Evolutionary conservation across 148 eudicot species (phyloP), one percentile per base, ranked within the genome.

Genomic region (Agrostemma githago): DNA sequence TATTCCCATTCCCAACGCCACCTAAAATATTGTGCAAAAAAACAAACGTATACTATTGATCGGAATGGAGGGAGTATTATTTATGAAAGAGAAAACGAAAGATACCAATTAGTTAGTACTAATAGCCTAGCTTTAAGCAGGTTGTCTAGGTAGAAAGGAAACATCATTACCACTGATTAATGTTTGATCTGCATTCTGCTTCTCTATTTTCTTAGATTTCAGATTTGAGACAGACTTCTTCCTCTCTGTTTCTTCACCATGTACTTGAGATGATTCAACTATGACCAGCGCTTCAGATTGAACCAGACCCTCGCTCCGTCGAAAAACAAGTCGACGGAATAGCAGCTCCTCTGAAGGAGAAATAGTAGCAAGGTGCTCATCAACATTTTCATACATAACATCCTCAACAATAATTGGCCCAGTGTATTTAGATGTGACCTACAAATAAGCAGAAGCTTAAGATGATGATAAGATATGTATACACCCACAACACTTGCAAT

Each of bases 271-370:
- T 66, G 34, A 72, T 79, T 77, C 87, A 77, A 71, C 68, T 40
- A 76, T 77, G 60, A 95, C 83, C 79, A 95, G 77, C 72, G 90
- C 97, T 84, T 95, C 97, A 71, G 98, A 92, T 79, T 95, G 98
- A 83, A 95, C 93, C 79, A 95, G 83, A 72, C 84, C 77, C 82
- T 88, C 96, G 6, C 83, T 80, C 83, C 98, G 92, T 81, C 85
- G 82, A 54, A 95, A 95, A 66, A 82, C 86, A 79, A 95, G 93
- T 68, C 96, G 96, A 10, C 97, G 96, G 66, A 86, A 95, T 58
- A 83, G 71, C 77, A 83, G 77, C 77, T 90, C 93, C 66, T 84
- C 79, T 38, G 90, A 81, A 48, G 86, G 78, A 74, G 77, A 84
- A 46, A 72, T 78, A 65, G 71, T 17, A 83, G 72, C 78, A 59